Evolutionary conservation across 148 eudicot genomes (phyloP), one percentile per base, ranked within the genome.

Genomic region (Nepenthes mirabilis): DNA sequence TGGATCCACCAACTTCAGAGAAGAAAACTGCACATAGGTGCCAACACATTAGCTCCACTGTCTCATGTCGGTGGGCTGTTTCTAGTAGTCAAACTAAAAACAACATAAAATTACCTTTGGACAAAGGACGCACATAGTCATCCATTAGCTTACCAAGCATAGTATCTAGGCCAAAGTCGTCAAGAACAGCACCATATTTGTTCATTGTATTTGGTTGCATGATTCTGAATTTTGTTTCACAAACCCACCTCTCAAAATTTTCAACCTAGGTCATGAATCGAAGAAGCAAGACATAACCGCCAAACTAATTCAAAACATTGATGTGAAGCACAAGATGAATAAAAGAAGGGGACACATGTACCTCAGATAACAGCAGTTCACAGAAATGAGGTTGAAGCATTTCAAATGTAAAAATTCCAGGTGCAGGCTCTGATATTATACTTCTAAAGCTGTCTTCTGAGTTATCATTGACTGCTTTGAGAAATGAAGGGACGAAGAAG

Each of bases 131-230:
- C 75, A 93, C 58, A 51, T 80, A 93, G 53, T 88, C 95, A 55
- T 78, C 83, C 95, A 86, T 77, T 62, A 93, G 68, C 68, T 88
- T 93, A 52, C 77, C 75, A 74, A 93, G 98, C 96, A 88, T 93
- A 61, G 71, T 57, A 56, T 86, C 87, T 65, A 93, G 68, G 73
- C 98, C 98, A 73, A 88, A 86, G 64, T 93, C 98, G 79, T 88
- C 98, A 72, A 93, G 88, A 48, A 93, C 96, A 53, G 82, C 98
- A 55, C 97, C 97, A 66, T 72, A 88, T 55, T 68, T 82, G 60
- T 88, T 93, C 98, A 93, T 93, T 60, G 87, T 84, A 72, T 93
- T 93, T 55, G 98, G 98, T 36, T 93, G 75, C 98, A 86, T 93
- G 65, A 93, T 84, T 79, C 78, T 82, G 75, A 81, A 77, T 57